Conservation (phyloP, 2,329 filamentous ascomycete species). For the Elsinoe arachidis region DNA sequence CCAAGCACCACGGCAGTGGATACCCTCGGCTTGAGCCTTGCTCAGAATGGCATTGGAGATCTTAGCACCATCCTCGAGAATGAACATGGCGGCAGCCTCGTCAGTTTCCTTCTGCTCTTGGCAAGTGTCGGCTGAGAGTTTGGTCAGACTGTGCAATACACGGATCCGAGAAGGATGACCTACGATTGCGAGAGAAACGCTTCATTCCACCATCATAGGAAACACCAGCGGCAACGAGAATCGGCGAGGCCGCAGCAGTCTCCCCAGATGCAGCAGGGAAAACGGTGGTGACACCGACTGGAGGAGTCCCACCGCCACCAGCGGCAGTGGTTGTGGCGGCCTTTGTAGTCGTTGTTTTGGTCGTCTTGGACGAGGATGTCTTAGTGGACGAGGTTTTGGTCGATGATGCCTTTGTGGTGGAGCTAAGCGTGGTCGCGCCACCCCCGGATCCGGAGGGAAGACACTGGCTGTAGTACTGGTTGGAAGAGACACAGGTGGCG, state of each 20-base stretch:
- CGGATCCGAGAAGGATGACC: neutral
- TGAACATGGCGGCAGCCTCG: constrained; percentile 41
- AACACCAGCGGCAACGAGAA: neutral
- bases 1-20: constrained; percentile 43
- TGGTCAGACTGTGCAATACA: neutral
- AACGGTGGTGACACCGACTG: neutral
- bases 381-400: constrained; percentile 1
- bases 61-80: constrained; percentile 43
- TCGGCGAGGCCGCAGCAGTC: neutral
- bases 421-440: neutral
- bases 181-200: constrained; percentile 21
- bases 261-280: constrained; percentile 1
- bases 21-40: constrained; percentile 41
- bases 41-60: constrained; percentile 48
- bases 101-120: constrained; percentile 5
- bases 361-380: constrained; percentile 10
- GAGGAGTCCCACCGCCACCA: neutral
- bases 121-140: neutral
- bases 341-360: constrained; percentile 12
- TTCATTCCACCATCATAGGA: constrained; percentile 39
- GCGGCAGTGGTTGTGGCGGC: neutral
- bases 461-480: constrained; percentile 21
- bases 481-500: constrained; percentile 16
- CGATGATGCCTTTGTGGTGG: neutral
- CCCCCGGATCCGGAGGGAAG: constrained; percentile 13